Evolutionary conservation across 345 rosid species (phyloP).

Genomic region (Eucalyptus grandis): DNA sequence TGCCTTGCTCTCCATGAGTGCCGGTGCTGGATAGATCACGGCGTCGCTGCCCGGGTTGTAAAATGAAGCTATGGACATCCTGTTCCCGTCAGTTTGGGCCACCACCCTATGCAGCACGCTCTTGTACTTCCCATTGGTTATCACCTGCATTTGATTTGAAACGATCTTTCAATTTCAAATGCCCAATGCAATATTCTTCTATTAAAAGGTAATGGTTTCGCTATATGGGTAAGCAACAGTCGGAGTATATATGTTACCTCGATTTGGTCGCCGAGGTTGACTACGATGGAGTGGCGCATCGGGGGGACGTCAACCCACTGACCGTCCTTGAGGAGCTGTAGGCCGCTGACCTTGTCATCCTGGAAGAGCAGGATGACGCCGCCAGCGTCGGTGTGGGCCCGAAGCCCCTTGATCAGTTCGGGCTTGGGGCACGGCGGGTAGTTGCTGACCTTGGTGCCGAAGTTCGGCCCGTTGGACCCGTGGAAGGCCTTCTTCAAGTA

Average conservation of each 20-base stretch:
- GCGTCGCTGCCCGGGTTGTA: conserved; percentile 91
- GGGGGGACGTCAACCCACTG: conserved; percentile 89
- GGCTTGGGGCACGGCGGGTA: conserved; percentile 94
- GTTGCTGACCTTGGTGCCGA: conserved; percentile 88
- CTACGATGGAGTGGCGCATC: conserved; percentile 76
- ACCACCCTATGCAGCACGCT: conserved; percentile 84
- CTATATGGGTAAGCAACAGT: neutral
- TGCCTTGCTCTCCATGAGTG: conserved; percentile 39
- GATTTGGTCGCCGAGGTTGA: conserved; percentile 87
- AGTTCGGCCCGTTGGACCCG: conserved; percentile 74
- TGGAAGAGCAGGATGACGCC: conserved; percentile 85
- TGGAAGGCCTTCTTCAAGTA: conserved; percentile 52
- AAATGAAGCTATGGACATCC: conserved; percentile 92
- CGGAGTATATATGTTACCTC: conserved; percentile 31
- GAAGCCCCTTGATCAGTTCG: conserved; percentile 74
- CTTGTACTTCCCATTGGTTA: conserved; percentile 89
- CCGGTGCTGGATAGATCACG: conserved; percentile 69
- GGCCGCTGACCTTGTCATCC: conserved; percentile 81
- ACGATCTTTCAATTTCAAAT: neutral
- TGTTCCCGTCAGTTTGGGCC: conserved; percentile 50
- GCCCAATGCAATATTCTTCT: neutral
- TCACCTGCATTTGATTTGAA: conserved; percentile 25
- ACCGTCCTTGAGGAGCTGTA: conserved; percentile 85
- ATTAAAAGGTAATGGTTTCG: neutral
- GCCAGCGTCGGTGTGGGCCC: conserved; percentile 93